Evolutionary conservation across 306 rosid genomes (phyloP), one percentile per base, ranked within the genome.

Genomic region (Vigna trinervia): DNA sequence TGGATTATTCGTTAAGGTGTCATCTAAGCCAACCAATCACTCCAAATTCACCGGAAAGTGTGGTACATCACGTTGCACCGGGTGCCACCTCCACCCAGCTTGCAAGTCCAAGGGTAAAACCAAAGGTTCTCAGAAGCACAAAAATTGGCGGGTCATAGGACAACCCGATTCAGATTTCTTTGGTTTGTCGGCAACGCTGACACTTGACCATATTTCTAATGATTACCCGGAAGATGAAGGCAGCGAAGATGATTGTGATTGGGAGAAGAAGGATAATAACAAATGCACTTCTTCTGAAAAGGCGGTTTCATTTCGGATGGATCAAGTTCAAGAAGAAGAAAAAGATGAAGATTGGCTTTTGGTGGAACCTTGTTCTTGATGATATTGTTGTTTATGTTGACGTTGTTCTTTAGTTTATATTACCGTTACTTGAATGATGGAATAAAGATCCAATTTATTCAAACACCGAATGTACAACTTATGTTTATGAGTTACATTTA

Each of bases 11-110:
- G 39, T 84, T 39, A 83, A 75, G 30, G 97, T 92, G n/a, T 14
- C 97, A 4, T 51, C 88, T 69, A 91, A 89, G 57, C 75, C 97
- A 60, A 85, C 90, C 78, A 90, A 84, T 72, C 98, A 87, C 88
- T 92, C 98, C 65, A 92, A 90, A 59, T 90, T 86, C 88, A 89
- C 96, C 0, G 86, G 96, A 6, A 91, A 90, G 70, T 87, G 98
- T 8, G 10, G 83, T 63, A 74, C 51, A 13, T n/a, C 84, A 0
- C 66, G 74, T 46, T 86, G 91, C 89, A 45, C 36, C 0, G 84
- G 73, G 0, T 91, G 94, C 64, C 89, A 81, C 73, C 28, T 82
- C n/a, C 84, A 76, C 74, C 94, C 93, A 0, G 71, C 84, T 5
- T 53, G 78, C 19, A 94, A 89, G 90, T 79, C 97, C 71, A 89